A percentile compares a stretch with the other conserved stretches of the same genome.
phyloP scores from a whole-genome alignment of 1,284 basidiomycete species.

The Ustilago loliicola region DNA sequence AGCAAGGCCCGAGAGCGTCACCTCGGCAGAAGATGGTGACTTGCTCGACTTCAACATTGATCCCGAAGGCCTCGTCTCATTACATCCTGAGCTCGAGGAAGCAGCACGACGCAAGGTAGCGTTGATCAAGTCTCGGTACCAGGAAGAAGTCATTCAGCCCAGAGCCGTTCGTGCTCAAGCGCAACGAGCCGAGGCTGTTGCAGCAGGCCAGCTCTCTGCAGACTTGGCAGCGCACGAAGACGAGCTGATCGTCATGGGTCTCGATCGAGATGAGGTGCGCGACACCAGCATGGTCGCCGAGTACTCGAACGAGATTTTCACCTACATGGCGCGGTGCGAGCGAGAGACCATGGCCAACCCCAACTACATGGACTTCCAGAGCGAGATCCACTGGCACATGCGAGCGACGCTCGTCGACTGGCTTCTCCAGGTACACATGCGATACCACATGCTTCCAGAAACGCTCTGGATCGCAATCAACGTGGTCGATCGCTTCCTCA shows the following conservation, averaged over 20 bases:
- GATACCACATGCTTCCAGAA: conserved; percentile 79
- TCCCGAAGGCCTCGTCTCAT: conserved; percentile 63
- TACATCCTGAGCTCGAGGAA: conserved; percentile 64
- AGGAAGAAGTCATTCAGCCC: conserved; percentile 58
- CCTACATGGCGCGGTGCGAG: conserved; percentile 84
- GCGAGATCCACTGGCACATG: conserved; percentile 87
- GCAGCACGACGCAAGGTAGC: conserved; percentile 63
- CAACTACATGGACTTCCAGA: conserved; percentile 93
- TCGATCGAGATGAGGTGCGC: conserved; percentile 77
- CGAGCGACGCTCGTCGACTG: conserved; percentile 72
- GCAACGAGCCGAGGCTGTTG: conserved; percentile 56
- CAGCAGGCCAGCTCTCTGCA: conserved; percentile 55
- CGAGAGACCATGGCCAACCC: conserved; percentile 89
- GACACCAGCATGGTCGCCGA: conserved; percentile 99
- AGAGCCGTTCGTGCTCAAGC: conserved; percentile 56
- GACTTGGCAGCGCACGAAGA: conserved; percentile 67
- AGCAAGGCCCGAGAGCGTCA: conserved; percentile 52
- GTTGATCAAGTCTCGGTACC: conserved; percentile 59
- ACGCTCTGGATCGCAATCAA: conserved; percentile 80
- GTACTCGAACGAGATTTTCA: conserved; percentile 96
- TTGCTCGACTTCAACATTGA: conserved; percentile 62
- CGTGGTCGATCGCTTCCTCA: conserved; percentile 78
- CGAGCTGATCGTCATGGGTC: conserved; percentile 65
- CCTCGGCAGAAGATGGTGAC: conserved; percentile 53
- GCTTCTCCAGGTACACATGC: conserved; percentile 77